These are phyloP conservation scores for Magnusiomyces suaveolens DNA, from an alignment of 1,139 yeast genomes.

Conservation along the genomic window DNA sequence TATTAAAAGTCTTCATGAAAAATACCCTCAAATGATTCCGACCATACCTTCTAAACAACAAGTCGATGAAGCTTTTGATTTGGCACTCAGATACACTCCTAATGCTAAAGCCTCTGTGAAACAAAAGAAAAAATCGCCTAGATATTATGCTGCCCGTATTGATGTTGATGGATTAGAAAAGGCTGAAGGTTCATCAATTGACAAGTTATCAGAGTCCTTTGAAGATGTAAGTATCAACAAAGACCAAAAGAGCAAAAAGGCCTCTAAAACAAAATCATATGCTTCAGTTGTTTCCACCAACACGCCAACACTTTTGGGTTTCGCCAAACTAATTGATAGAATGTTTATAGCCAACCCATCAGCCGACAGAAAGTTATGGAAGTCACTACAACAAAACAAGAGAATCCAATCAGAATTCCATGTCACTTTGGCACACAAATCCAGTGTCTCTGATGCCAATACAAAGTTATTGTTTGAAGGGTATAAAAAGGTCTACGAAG, in stretches of 20 bases:
- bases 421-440: slow-evolving; percentile 61
- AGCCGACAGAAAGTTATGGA: slow-evolving; percentile 21
- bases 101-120: background rate
- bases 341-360: slow-evolving; percentile 18
- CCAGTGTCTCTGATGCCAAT: slow-evolving; percentile 4
- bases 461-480: slow-evolving; percentile 2
- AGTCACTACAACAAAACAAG: slow-evolving; percentile 28
- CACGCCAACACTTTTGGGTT: background rate
- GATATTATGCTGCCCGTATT: slow-evolving; percentile 33
- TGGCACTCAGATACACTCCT: slow-evolving; percentile 21
- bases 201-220: slow-evolving; percentile 6
- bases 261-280: background rate
- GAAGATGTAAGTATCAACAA: background rate
- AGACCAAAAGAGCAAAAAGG: background rate
- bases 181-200: slow-evolving; percentile 11
- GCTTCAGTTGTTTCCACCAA: background rate
- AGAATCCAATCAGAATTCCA: slow-evolving; percentile 58
- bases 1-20: slow-evolving; percentile 32
- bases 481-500: background rate
- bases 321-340: slow-evolving; percentile 16
- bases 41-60: slow-evolving; percentile 33
- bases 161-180: slow-evolving; percentile 23
- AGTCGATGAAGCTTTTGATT: slow-evolving; percentile 23
- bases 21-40: slow-evolving; percentile 43
- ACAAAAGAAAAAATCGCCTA: slow-evolving; percentile 28